Percentiles rank a stretch among this genome's conserved stretches.
Evolutionary conservation across 75 land plant species (phyloP).

Genomic region (Cupressus sempervirens): DNA sequence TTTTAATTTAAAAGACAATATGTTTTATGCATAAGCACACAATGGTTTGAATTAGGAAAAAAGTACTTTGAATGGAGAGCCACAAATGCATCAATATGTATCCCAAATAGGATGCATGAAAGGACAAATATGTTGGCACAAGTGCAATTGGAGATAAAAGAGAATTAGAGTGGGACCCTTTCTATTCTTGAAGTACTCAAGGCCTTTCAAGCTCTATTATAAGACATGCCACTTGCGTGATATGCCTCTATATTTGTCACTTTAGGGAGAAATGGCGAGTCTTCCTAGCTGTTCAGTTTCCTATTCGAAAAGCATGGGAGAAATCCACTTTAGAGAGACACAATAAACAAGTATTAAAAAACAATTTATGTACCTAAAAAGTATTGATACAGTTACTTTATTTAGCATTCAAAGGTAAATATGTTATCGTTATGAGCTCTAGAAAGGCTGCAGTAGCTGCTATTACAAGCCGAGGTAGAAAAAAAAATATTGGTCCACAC

Average conservation of each 20-base stretch:
- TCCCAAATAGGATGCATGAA: neutral
- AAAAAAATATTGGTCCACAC: neutral
- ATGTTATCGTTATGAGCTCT: neutral
- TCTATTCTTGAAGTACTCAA: neutral
- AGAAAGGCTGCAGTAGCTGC: neutral
- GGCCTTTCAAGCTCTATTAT: neutral
- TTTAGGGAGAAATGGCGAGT: neutral
- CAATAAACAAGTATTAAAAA: neutral
- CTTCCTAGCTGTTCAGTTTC: neutral
- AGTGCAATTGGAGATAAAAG: neutral
- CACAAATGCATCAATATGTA: slow-evolving; percentile 1
- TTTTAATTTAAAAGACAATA: too few species aligned
- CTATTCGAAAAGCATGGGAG: neutral
- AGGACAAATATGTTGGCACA: slow-evolving; percentile 6
- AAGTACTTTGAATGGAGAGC: too few species aligned
- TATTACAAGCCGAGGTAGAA: neutral
- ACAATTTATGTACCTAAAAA: neutral
- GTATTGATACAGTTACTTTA: neutral
- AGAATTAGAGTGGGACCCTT: neutral
- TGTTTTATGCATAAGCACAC: too few species aligned
- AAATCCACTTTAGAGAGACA: neutral
- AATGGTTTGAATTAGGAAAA: too few species aligned
- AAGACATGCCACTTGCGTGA: neutral
- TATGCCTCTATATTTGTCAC: neutral
- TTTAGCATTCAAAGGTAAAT: neutral